Evolutionary conservation across 2,329 filamentous ascomycete genomes (phyloP).

Genomic region (Blastomyces parvus): DNA sequence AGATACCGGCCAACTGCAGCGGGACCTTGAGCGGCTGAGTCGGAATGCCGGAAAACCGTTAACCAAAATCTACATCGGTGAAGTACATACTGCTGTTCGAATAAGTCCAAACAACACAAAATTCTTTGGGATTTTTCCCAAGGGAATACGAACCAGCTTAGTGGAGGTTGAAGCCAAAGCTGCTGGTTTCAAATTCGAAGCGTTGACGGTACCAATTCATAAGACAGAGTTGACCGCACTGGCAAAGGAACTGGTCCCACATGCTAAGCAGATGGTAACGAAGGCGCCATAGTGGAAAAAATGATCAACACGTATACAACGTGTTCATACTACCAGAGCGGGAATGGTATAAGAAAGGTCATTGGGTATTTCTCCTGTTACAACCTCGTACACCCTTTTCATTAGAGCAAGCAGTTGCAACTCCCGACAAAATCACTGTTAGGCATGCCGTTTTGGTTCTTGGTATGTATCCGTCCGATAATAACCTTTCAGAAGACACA

Average conservation of each 20-base stretch:
- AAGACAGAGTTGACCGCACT: background rate
- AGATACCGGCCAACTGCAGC: background rate
- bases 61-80: background rate
- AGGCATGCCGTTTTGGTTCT: background rate
- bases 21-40: background rate
- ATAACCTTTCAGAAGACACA: background rate
- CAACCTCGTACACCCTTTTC: background rate
- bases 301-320: background rate
- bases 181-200: background rate
- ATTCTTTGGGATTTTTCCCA: background rate
- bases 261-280: background rate
- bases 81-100: background rate
- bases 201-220: background rate
- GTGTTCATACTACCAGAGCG: background rate
- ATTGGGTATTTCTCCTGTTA: background rate
- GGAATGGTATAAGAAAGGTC: background rate
- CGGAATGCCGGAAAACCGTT: background rate
- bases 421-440: background rate
- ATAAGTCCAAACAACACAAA: background rate
- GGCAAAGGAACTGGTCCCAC: background rate
- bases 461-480: background rate
- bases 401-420: background rate
- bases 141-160: background rate
- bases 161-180: background rate
- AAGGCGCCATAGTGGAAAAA: background rate